Conservation (phyloP, 2,329 filamentous ascomycete genomes). For the Ascochyta clinopodiicola region DNA sequence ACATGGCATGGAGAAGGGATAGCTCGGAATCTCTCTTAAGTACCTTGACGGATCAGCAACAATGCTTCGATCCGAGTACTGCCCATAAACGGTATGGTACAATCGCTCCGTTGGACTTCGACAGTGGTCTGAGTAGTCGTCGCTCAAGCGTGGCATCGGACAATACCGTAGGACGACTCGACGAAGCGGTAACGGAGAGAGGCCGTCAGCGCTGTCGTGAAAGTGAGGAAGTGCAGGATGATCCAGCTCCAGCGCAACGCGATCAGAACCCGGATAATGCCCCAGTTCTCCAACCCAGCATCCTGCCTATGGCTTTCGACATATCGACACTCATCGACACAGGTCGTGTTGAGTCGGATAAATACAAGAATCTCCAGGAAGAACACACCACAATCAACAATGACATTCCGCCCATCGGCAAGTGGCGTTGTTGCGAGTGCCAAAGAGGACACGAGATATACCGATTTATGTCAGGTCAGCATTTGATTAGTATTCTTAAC, state of each 20-base stretch:
- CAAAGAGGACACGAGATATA: conserved; percentile 1
- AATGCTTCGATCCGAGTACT: background rate
- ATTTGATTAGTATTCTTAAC: conserved; percentile 27
- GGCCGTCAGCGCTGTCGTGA: background rate
- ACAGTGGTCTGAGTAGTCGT: background rate
- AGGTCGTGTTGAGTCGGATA: background rate
- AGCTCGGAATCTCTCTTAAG: background rate
- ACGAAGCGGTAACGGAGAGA: background rate
- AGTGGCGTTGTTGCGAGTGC: conserved; percentile 18
- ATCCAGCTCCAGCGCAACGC: background rate
- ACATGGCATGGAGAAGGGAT: background rate
- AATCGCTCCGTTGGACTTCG: background rate
- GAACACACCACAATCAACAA: background rate
- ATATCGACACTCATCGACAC: background rate
- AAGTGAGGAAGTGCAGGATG: too few relatives aligned
- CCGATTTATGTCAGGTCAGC: conserved; percentile 9
- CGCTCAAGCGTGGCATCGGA: background rate
- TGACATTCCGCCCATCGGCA: background rate
- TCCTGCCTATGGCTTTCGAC: background rate
- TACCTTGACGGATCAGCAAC: background rate
- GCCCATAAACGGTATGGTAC: background rate
- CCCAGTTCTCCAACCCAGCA: background rate
- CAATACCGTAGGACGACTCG: background rate
- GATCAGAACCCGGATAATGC: background rate
- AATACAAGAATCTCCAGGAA: background rate